Evolutionary conservation across 495 filamentous ascomycete genomes (phyloP), one percentile per base, ranked within the genome.

Genomic region (Delitschia confertaspora): DNA sequence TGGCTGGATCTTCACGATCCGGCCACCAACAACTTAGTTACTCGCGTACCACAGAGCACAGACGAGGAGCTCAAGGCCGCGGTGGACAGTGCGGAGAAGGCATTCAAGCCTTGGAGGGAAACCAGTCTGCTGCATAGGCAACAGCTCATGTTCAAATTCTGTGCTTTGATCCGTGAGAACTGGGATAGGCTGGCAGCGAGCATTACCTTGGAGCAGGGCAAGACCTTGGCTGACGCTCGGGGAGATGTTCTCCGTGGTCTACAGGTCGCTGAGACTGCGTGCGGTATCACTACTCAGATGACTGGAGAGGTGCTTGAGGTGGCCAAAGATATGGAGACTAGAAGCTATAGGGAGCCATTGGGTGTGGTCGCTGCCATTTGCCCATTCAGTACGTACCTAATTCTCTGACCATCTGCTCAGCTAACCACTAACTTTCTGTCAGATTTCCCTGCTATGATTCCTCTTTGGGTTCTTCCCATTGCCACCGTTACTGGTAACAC

Each of bases 381-480:
- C 69, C 91, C 91, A 14, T 99, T 99, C 64, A 99, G 87, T 94
- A 69, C 60, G 85, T 74, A n/a, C 18, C 9, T n/a, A 21, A 31
- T 3, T 22, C 17, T 1, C 11, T 9, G 22, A 30, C 7, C 20
- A n/a, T 33, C 16, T 23, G 36, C 11, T 42, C 18, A 27, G 11
- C 9, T n/a, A 3, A 4, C 13, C 2, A 33, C 48, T 47, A 41
- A 52, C 32, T 19, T 2, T 8, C 17, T 1, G n/a, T 13, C 52
- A 93, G 85, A 98, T 70, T 99, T 99, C 70, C 91, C 91, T 30
- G 91, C 91, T 51, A 99, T 99, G 91, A 99, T 99, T 65, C 91
- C 91, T 14, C 71, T 99, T 6, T 99, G 91, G 91, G 93, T 75
- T 40, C 93, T 96, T 42, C 93, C 91, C 14, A 79, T 96, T 59